Evolutionary conservation across 352 stramenopile genomes (phyloP), one percentile per base, ranked within the genome.

Genomic region (Globisporangium megalacanthum): DNA sequence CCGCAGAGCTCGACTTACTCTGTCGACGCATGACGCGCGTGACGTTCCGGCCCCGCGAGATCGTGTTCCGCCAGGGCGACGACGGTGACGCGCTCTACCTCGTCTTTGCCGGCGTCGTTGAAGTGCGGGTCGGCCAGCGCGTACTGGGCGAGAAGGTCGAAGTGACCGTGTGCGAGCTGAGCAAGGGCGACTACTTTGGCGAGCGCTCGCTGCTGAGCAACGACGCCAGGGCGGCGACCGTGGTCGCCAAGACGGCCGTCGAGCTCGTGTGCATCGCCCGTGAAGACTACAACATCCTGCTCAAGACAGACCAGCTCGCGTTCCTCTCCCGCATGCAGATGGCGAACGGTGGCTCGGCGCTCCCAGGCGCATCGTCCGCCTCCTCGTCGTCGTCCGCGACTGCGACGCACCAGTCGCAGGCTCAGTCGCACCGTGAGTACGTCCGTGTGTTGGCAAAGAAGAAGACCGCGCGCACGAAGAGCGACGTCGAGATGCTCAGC

Each of bases 71-170:
- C 3, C 81, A 91, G 54, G 81, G 79, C 0, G 77, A 91, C 29
- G 78, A 88, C 52, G 79, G 75, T 14, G 81, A 91, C 48, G 81
- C 78, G 8, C 69, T 91, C n/a, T 91, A 84, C 52, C 72, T 89
- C 52, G 73, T 89, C 2, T 87, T 89, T 49, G 60, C 62, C 13
- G 81, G 78, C n/a, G 66, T 65, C 8, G 75, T 89, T 20, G 75
- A 89, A 25, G 77, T 87, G 25, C 70, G 73, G 29, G 78, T 89
- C 17, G 79, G 65, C 36, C 81, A 89, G 52, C 72, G 72, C 1
- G 67, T 89, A 3, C 62, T 83, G 7, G 77, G 77, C 31, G 81
- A 88, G 58, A 70, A 76, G 2, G 69, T 91, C 11, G 78, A 88
- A 49, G 78, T 89, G 10, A 88, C 77, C 0, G 78, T 89, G 1